Evolutionary conservation across 257 asterid genomes (phyloP), one percentile per base, ranked within the genome.

Genomic region (Capsicum pubescens): DNA sequence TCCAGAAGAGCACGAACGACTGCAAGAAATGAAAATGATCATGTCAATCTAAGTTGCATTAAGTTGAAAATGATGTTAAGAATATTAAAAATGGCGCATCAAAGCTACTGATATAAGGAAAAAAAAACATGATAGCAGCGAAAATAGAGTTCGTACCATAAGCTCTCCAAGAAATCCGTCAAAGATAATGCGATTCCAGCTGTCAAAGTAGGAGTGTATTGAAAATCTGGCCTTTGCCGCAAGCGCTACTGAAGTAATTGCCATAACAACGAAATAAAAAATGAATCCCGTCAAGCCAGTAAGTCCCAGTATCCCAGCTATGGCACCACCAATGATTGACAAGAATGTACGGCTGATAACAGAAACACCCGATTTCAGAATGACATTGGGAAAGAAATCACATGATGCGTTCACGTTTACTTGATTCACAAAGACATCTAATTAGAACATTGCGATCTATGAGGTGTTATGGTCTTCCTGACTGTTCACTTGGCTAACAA

Each of bases 131-230:
- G 57, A 10, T 10, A 12, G 57, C 57, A 48, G 46, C 6, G 52
- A 11, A 15, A 32, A 56, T 64, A 70, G 46, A 64, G 46, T 21
- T 39, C n/a, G 21, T 91, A 95, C 99, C 98, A 94, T 68, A 81
- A 94, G 98, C 68, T 98, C 98, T 13, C 97, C 94, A 2, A 95
- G 86, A 84, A 93, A 86, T 59, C 98, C 98, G 84, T 95, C 98
- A 77, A 95, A 74, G 9, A 91, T 86, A 69, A 95, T 91, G 86
- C 84, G 78, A 84, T 93, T 93, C 98, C 98, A 95, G 90, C 94
- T 93, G 86, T 92, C 94, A 71, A 94, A 95, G 81, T 92, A 94
- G 55, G 94, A 87, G 81, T 89, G 93, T 69, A 92, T 90, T 13
- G 92, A 85, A 89, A 95, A 95, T n/a, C 93, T 92, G 35, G 97